Percentiles rank a stretch among this genome's conserved stretches.
These are phyloP conservation scores for Phoma herbarum DNA, from an alignment of 2,329 filamentous ascomycete species.

Conservation along the genomic window DNA sequence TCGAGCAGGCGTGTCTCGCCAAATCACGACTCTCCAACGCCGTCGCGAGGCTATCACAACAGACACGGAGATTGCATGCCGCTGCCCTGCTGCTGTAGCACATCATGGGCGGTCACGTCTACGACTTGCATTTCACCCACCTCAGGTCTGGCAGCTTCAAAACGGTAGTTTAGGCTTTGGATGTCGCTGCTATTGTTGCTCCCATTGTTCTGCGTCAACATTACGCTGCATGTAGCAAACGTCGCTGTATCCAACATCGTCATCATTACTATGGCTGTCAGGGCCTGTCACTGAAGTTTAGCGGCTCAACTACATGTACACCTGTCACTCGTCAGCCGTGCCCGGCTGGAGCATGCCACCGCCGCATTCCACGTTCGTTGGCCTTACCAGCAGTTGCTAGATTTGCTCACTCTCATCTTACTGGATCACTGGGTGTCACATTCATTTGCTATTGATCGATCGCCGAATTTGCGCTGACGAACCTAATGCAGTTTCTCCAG, in stretches of 20 bases:
- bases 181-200: conserved; percentile 5
- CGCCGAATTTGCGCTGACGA: conserved; percentile 25
- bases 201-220: conserved; percentile 8
- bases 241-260: conserved; percentile 4
- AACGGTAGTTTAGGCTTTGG: neutral
- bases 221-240: conserved; percentile 14
- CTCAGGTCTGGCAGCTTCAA: neutral
- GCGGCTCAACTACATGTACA: conserved; percentile 15
- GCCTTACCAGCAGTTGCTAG: conserved; percentile 1
- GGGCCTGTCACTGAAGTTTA: conserved; percentile 8
- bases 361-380: conserved; percentile 13
- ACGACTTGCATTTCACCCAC: conserved; percentile 11
- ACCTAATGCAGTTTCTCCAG: conserved; percentile 17
- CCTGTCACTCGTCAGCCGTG: conserved; percentile 3
- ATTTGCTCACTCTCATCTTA: conserved; percentile 11
- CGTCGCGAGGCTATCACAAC: conserved; percentile 6
- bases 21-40: conserved; percentile 15
- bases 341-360: conserved; percentile 14
- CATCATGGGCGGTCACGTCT: conserved; percentile 13
- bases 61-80: conserved; percentile 13
- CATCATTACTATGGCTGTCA: conserved; percentile 5
- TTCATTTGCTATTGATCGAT: conserved; percentile 1
- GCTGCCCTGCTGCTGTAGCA: conserved; percentile 11
- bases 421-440: conserved; percentile 8
- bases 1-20: conserved; percentile 23